Evolutionary conservation across 139 green algal species (phyloP), one percentile per base, ranked within the genome.

Genomic region (Haematococcus lacustris): DNA sequence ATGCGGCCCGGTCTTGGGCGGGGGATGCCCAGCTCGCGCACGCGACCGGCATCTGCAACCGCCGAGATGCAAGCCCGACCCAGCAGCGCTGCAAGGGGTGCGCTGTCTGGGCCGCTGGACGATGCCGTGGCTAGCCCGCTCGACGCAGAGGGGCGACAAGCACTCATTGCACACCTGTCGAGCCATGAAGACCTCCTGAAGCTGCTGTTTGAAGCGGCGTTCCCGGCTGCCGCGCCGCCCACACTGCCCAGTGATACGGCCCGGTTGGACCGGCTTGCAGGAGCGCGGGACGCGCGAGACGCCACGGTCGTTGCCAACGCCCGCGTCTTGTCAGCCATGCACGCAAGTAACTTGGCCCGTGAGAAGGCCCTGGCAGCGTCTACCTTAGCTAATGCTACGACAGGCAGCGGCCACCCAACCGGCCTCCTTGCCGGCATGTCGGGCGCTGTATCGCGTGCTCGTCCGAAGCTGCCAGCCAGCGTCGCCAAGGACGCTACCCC

Each of bases 401-500:
- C 60, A 38, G 4, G 60, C 3, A 17, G 4, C 60, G 4, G 25
- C 21, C 25, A 71, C 26, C 26, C 26, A 7, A 53, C 2, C 13
- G 9, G 2, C 2, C 40, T 23, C 5, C 66, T 25, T 2, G 66
- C 37, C 40, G 35, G 2, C 3, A 7, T 30, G 37, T 9, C 9
- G 43, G 9, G 43, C 9, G 43, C 17, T 9, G 25, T 9, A 30
- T 13, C 23, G 43, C 73, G 62, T 59, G 66, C 53, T 38, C 73
- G 66, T 40, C 23, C n/a, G 35, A 41, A 34, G 60, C 43, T 35
- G 47, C 70, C 64, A 61, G 50, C 70, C 30, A 65, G 35, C 25
- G 70, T 73, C n/a, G 23, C 59, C 30, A 63, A 73, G 51, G 70
- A 71, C 38, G 62, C 76, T 38, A 77, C 76, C 5, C 76, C 70